Evolutionary conservation across 2,329 filamentous ascomycete genomes (phyloP), one percentile per base, ranked within the genome.

Genomic region (Colletotrichum tropicale): DNA sequence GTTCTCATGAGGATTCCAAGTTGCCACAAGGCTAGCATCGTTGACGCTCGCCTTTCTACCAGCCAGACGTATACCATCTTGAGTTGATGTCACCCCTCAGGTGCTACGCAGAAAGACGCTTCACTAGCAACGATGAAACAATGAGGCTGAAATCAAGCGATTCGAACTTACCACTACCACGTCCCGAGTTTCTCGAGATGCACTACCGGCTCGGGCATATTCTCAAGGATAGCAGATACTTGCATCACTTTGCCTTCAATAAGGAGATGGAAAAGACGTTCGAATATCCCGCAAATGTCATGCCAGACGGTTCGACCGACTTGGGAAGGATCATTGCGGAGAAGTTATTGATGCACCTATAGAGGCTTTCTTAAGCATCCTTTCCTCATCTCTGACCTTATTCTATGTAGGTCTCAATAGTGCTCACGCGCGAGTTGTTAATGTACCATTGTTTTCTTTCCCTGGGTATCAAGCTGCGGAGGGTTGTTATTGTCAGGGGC

Each of bases 301-400:
- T n/a, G 16, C 2, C 38, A n/a, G 18, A n/a, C 16, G 38, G 38
- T 2, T 0, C 38, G 38, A 43, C 38, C 16, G 18, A 43, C 8
- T 43, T 43, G 2, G 38, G 38, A 0, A 43, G 2, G 18, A 43
- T 43, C 2, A 0, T 43, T 6, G 5, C 2, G 1, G 38, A 43
- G 38, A 43, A 43, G 16, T 6, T 10, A 1, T n/a, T 43, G 16
- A n/a, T n/a, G 38, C 38, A 38, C n/a, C n/a, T n/a, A n/a, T n/a
- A n/a, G n/a, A n/a, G n/a, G n/a, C n/a, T n/a, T n/a, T n/a, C n/a
- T n/a, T n/a, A n/a, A n/a, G n/a, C n/a, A n/a, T n/a, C n/a, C n/a
- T n/a, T n/a, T n/a, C n/a, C n/a, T n/a, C n/a, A n/a, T n/a, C n/a
- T n/a, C n/a, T n/a, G n/a, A n/a, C n/a, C n/a, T n/a, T n/a, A n/a